These are phyloP conservation scores for Beauveria rudraprayagi DNA, from an alignment of 2,329 filamentous ascomycete genomes.

Conservation along the genomic window DNA sequence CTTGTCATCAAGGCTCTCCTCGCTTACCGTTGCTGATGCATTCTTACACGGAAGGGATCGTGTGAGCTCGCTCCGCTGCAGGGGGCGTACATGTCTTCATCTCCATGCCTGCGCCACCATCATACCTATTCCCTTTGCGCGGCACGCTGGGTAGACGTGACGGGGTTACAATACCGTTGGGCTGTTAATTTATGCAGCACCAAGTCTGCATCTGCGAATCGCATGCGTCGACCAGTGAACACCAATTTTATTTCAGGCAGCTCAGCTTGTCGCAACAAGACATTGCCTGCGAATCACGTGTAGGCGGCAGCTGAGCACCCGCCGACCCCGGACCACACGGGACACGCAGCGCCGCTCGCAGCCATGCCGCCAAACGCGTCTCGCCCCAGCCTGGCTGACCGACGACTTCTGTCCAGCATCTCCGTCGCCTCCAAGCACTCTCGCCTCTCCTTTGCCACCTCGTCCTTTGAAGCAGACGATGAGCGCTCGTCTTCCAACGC, in stretches of 20 bases:
- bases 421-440: slow-evolving; percentile 48
- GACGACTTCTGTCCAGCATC: slow-evolving; percentile 39
- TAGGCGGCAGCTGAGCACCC: not conserved
- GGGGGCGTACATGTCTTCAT: too few relatives aligned
- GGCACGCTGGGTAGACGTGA: too few relatives aligned
- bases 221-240: too few relatives aligned
- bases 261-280: not conserved
- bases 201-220: too few relatives aligned
- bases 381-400: slow-evolving; percentile 34
- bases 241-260: not conserved
- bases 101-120: too few relatives aligned
- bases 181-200: too few relatives aligned
- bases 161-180: too few relatives aligned
- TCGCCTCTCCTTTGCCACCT: slow-evolving; percentile 47
- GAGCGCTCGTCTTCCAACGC: slow-evolving; percentile 45
- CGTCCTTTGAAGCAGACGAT: slow-evolving; percentile 63
- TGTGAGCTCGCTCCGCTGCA: too few relatives aligned
- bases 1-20: not conserved
- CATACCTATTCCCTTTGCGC: too few relatives aligned
- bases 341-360: not conserved
- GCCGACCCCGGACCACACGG: slow-evolving; percentile 2
- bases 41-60: too few relatives aligned
- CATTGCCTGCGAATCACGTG: slow-evolving; percentile 7
- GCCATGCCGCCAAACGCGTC: slow-evolving; percentile 12
- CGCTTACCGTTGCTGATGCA: too few relatives aligned